Conservation (phyloP, 1,284 basidiomycete species). For the Mycosarcoma maydis region DNA sequence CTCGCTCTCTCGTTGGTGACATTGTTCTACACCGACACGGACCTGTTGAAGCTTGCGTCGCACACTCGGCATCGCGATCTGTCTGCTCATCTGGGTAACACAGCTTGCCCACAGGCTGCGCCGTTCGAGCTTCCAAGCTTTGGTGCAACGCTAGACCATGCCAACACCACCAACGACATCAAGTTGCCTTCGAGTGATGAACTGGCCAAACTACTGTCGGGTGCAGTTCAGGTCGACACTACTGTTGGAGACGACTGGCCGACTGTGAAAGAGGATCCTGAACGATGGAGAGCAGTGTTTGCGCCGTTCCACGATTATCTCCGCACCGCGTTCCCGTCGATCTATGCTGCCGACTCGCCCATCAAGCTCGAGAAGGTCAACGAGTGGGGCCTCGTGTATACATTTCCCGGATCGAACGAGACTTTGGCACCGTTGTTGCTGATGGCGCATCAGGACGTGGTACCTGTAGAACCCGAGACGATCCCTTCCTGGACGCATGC, state of each 20-base stretch:
- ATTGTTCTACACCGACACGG: neutral
- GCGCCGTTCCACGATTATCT: slow-evolving; percentile 49
- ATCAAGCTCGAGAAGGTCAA: slow-evolving; percentile 69
- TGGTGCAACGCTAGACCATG: neutral
- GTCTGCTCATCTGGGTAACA: neutral
- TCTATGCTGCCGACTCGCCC: slow-evolving; percentile 31
- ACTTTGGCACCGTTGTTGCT: slow-evolving; percentile 75
- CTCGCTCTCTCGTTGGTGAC: too few species aligned
- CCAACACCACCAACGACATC: neutral
- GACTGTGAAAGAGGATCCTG: slow-evolving; percentile 38
- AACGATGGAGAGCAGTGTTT: slow-evolving; percentile 43
- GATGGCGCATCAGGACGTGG: slow-evolving; percentile 75
- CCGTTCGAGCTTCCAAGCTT: slow-evolving; percentile 17
- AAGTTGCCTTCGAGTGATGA: slow-evolving; percentile 19
- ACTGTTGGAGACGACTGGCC: slow-evolving; percentile 52
- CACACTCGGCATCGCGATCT: neutral
- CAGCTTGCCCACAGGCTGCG: slow-evolving; percentile 32
- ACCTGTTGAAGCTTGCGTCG: neutral
- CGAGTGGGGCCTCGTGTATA: slow-evolving; percentile 75
- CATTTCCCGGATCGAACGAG: slow-evolving; percentile 73
- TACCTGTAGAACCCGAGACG: slow-evolving; percentile 70
- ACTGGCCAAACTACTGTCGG: slow-evolving; percentile 36
- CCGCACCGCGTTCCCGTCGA: slow-evolving; percentile 25
- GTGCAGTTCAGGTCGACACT: slow-evolving; percentile 52
- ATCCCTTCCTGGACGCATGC: slow-evolving; percentile 70